A percentile compares a stretch with the other conserved stretches of the same genome.
phyloP scores from a whole-genome alignment of 2,329 filamentous ascomycete genomes.

The Thermoascus crustaceus region DNA sequence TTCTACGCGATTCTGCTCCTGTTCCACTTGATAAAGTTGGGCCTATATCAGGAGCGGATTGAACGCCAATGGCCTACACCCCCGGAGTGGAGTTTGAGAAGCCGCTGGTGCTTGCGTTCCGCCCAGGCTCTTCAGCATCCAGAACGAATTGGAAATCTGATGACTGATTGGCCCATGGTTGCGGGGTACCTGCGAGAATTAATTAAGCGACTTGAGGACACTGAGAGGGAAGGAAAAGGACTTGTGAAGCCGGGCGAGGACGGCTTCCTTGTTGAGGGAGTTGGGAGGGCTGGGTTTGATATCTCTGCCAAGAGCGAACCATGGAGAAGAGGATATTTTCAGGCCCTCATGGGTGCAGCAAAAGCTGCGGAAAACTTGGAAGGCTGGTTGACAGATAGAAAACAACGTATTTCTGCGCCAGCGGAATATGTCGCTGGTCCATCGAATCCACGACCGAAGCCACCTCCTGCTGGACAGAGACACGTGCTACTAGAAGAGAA shows the following conservation, averaged over 20 bases:
- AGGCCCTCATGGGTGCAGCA: conserved; percentile 69
- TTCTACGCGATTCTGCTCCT: conserved; percentile 60
- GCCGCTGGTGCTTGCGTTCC: conserved; percentile 58
- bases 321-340: conserved; percentile 80
- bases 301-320: conserved; percentile 67
- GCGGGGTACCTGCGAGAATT: conserved; percentile 53
- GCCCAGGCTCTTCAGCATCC: conserved; percentile 54
- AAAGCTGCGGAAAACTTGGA: conserved; percentile 73
- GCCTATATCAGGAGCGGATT: conserved; percentile 62
- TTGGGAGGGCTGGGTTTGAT: conserved; percentile 56
- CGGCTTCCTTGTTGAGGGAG: conserved; percentile 46
- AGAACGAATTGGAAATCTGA: conserved; percentile 43
- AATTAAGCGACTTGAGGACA: conserved; percentile 61
- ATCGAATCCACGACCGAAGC: conserved; percentile 71
- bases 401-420: conserved; percentile 58
- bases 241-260: conserved; percentile 48
- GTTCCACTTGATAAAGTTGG: conserved; percentile 53
- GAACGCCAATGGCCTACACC: conserved; percentile 75
- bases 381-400: conserved; percentile 65
- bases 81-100: conserved; percentile 67
- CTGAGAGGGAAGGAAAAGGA: conserved; percentile 58
- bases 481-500: conserved; percentile 65
- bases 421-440: conserved; percentile 69
- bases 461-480: conserved; percentile 56
- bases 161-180: conserved; percentile 62